Evolutionary conservation across 495 filamentous ascomycete genomes (phyloP).

Genomic region (Penicillium egyptiacum): DNA sequence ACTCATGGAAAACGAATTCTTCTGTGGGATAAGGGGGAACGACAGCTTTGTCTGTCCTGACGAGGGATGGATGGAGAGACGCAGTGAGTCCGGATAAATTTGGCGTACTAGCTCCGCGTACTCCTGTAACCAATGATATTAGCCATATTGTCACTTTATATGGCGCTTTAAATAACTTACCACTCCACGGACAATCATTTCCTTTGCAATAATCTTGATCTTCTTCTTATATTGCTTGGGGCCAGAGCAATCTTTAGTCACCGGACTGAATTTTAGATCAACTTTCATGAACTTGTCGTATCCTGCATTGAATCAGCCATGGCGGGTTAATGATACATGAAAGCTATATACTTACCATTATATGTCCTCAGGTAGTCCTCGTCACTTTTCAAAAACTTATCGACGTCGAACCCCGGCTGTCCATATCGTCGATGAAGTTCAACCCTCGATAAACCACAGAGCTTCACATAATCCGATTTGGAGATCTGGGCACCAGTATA

Average conservation of each 20-base stretch:
- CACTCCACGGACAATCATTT: constrained; percentile 10
- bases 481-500: constrained; percentile 1
- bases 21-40: constrained; percentile 6
- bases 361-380: constrained; percentile 12
- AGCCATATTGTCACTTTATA: background rate
- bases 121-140: background rate
- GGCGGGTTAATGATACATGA: background rate
- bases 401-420: constrained; percentile 7
- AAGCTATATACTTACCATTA: background rate
- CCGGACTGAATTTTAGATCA: constrained; percentile 11
- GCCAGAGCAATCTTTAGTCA: constrained; percentile 3
- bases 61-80: constrained; percentile 12
- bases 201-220: constrained; percentile 9
- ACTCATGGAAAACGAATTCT: constrained; percentile 10
- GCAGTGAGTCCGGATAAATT: constrained; percentile 9
- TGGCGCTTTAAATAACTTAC: background rate
- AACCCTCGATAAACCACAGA: constrained; percentile 1
- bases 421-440: constrained; percentile 10
- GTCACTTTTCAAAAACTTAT: constrained; percentile 6
- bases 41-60: constrained; percentile 11
- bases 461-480: constrained; percentile 7
- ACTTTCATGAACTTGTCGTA: constrained; percentile 14
- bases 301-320: constrained; percentile 2
- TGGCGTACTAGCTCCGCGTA: constrained; percentile 9
- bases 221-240: constrained; percentile 15